Evolutionary conservation across 192 early-diverging fungal species (phyloP), one percentile per base, ranked within the genome.

Genomic region (Rhizoclosmatium sp.): DNA sequence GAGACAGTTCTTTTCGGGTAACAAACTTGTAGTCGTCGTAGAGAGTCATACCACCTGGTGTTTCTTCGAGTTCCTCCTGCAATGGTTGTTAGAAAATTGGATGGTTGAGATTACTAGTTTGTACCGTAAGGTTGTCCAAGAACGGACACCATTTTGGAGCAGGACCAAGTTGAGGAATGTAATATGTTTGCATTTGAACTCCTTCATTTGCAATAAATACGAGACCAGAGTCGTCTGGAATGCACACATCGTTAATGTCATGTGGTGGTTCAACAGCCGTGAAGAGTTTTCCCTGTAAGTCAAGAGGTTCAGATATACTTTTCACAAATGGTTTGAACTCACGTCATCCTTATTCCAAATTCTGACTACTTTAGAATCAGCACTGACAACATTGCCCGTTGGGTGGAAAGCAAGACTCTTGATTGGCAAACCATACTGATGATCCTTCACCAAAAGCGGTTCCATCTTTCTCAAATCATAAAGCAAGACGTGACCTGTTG

Each of bases 11-110:
- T 69, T 94, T 93, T 73, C 94, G 90, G 14, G 94, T 94, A 19
- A 97, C 94, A 87, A 99, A 99, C 81, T 98, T 97, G 92, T 99
- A 99, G 82, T 99, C 95, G 80, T 98, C 96, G 87, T 98, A 99
- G 51, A 98, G 83, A 49, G 91, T 93, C 68, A 62, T 58, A 39
- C 89, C 89, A 70, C 91, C 87, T 59, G 93, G 93, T 71, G 93
- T 95, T 84, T 97, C 95, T 86, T 98, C 98, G 78, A 90, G 59
- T 73, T 90, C 89, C 73, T 90, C 89, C 80, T 83, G 48, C 60
- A 75, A 65, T 39, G 14, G 21, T 19, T 31, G 60, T 54, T 19
- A 62, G 21, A 21, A 62, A 62, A 1, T 62, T 19, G 23, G 44
- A 5, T 42, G 10, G 42, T 71, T 71, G 31, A 54, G 5, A 9